Conservation (phyloP, 768 basidiomycete genomes). For the Russula sp. region DNA sequence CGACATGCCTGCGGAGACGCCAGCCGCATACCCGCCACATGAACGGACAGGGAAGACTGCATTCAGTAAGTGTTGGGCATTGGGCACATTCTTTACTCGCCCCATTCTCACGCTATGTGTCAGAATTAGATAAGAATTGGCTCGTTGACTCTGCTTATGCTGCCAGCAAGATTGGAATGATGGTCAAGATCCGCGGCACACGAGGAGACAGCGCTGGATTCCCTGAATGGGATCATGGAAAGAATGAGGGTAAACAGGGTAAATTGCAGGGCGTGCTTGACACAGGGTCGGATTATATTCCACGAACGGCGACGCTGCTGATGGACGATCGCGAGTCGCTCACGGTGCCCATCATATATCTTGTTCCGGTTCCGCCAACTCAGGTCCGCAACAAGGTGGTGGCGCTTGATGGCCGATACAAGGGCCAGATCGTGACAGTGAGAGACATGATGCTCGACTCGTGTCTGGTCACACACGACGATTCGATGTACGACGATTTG, state of each 20-base stretch:
- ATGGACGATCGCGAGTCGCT: conserved; percentile 32
- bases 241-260: conserved; percentile 31
- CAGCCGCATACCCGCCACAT: conserved; percentile 36
- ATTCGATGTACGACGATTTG: conserved; percentile 22
- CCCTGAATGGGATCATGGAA: conserved; percentile 34
- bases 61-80: conserved; percentile 18
- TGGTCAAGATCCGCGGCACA: conserved; percentile 36
- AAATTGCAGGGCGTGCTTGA: conserved; percentile 29
- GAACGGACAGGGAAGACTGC: conserved; percentile 24
- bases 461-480: conserved; percentile 21
- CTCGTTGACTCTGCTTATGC: conserved; percentile 34
- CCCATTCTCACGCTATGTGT: conserved; percentile 3
- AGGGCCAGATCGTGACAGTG: conserved; percentile 31
- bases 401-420: conserved; percentile 40
- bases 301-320: conserved; percentile 30
- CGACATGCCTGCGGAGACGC: conserved; percentile 28
- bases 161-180: conserved; percentile 34
- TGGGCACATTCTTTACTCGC: conserved; percentile 1
- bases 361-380: conserved; percentile 37
- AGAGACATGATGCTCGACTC: conserved; percentile 19
- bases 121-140: conserved; percentile 39
- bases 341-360: conserved; percentile 38
- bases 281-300: conserved; percentile 28
- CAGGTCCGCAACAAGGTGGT: conserved; percentile 44
- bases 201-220: conserved; percentile 28